Evolutionary conservation across 2,329 filamentous ascomycete species (phyloP), one percentile per base, ranked within the genome.

Genomic region (Epichloe sibirici): DNA sequence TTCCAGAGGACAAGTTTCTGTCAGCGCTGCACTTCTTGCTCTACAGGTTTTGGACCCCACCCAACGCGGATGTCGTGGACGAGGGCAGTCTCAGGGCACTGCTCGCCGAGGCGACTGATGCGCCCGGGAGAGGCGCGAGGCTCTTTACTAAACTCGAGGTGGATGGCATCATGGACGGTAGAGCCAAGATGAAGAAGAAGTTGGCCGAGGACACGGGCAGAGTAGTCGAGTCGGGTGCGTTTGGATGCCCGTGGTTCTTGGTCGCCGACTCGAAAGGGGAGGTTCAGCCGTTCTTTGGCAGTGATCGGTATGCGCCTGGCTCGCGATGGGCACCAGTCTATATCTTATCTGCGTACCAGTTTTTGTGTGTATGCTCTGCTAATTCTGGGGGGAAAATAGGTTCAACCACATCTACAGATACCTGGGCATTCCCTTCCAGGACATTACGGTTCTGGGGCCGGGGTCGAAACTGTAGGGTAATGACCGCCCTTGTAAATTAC

Each of bases 221-320:
- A 57, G 84, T 79, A 0, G 65, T 88, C 15, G 76, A 79, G 39
- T 71, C 70, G 48, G 87, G 86, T 0, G 87, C 86, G 0, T 91
- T 87, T 66, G 88, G 88, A 0, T 80, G 81, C 48, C 88, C 88
- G 1, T 91, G 87, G 86, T 73, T 87, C 55, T 83, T 81, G 76
- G 86, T 82, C 3, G 74, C 72, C 17, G 80, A 85, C 59, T 64
- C 62, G 2, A 65, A 75, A 56, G 83, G 83, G 0, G 65, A 74
- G 52, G 74, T 74, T 48, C 82, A 86, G 69, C 79, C 83, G 0
- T 88, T 90, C 64, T 90, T 90, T 66, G 86, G 86, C 3, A 89
- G 85, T 67, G 86, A 90, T 68, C 71, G 81, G 78, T 70, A 52
- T 56, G 62, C 28, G 8, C 28, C 28, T 31, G 28, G 28, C 28